Evolutionary conservation across 2,329 filamentous ascomycete genomes (phyloP), one percentile per base, ranked within the genome.

Genomic region (Epichloe coenophiala): DNA sequence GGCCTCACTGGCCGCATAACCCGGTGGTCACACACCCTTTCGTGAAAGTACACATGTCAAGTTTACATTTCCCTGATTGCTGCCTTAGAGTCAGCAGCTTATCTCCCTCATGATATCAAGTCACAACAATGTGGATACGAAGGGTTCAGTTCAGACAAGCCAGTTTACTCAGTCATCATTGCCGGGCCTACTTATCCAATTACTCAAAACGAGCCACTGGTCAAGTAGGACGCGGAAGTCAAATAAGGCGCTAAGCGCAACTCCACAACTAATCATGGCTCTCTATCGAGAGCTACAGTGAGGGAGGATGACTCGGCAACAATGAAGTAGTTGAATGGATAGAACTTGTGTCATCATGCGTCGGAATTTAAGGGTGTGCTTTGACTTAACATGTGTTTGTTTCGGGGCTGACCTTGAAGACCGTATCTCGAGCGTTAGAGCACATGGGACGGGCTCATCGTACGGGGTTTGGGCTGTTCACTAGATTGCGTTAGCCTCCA

Each of bases 181-280:
- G 65, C 80, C 80, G 79, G 78, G 76, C 71, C 64, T 61, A 65
- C 59, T 63, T 61, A 60, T 57, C 58, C 53, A 50, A 53, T 54
- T 56, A 58, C 61, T 63, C 72, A 75, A 79, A 76, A 86, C 83
- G 81, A 70, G 68, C 70, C 69, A 61, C 58, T 59, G 61, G 65
- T 61, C 66, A 64, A 39, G 42, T 60, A 56, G 51, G 50, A 71
- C 78, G 72, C 81, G 71, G 70, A 75, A 84, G 75, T 76, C 73
- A 72, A 72, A 80, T 81, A n/a, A 80, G 69, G 65, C 67, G 65
- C 57, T 54, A 51, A 61, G 3, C 36, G 64, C 64, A 79, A 85
- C 84, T 86, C 80, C 83, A 87, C 84, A 83, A 86, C 84, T 76
- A 64, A 68, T 87, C 83, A 74, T 87, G 68, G 71, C 75, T 51